phyloP scores from a whole-genome alignment of 352 stramenopile species.

The Phytophthora hibernalis region DNA sequence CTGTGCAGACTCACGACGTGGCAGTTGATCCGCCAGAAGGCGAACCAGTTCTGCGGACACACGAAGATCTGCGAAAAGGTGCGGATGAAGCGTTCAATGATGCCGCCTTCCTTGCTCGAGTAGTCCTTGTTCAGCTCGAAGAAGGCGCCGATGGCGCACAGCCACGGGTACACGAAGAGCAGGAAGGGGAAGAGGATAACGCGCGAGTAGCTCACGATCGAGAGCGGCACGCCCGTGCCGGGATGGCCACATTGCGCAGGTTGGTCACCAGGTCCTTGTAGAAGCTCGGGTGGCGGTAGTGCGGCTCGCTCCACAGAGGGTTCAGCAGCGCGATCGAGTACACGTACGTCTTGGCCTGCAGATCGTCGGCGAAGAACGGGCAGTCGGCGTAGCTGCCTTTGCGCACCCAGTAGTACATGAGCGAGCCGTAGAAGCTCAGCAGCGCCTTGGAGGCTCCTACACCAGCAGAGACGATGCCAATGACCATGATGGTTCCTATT shows the following conservation, averaged over 20 bases:
- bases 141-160: slow-evolving; percentile 85
- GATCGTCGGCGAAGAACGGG: slow-evolving; percentile 79
- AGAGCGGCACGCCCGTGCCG: slow-evolving; percentile 95
- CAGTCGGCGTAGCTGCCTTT: slow-evolving; percentile 76
- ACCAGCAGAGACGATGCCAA: slow-evolving; percentile 37
- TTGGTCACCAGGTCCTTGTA: slow-evolving; percentile 96
- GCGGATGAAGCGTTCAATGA: slow-evolving; percentile 91
- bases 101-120: slow-evolving; percentile 65
- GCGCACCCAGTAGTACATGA: slow-evolving; percentile 83
- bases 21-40: slow-evolving; percentile 97
- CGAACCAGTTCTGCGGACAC: slow-evolving; percentile 97
- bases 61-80: slow-evolving; percentile 88
- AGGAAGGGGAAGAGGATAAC: slow-evolving; percentile 88
- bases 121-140: slow-evolving; percentile 74
- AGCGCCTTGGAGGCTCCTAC: slow-evolving; percentile 45
- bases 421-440: slow-evolving; percentile 79
- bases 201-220: slow-evolving; percentile 86
- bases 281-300: slow-evolving; percentile 97
- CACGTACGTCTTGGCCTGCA: slow-evolving; percentile 93
- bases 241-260: slow-evolving; percentile 97
- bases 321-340: slow-evolving; percentile 96
- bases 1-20: slow-evolving; percentile 95
- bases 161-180: slow-evolving; percentile 88
- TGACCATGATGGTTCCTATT: slow-evolving; percentile 41
- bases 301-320: slow-evolving; percentile 94